phyloP scores from a whole-genome alignment of 108 stramenopile species.

The Stephanodiscus triporus region DNA sequence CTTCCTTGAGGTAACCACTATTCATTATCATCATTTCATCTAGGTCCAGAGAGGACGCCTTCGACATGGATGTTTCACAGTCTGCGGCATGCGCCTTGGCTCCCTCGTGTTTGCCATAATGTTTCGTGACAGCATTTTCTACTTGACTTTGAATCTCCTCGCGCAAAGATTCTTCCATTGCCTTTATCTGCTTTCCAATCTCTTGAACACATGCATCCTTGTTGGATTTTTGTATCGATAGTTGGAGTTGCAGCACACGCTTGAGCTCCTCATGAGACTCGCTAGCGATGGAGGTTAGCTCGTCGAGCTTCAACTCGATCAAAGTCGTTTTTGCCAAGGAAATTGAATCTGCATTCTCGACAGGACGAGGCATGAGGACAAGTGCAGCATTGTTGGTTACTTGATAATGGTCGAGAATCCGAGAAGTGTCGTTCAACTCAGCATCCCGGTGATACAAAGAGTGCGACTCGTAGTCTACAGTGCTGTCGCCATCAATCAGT shows the following conservation, averaged over 20 bases:
- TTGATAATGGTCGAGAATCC: slow-evolving; percentile 19
- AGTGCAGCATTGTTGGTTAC: slow-evolving; percentile 26
- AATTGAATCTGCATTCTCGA: not conserved
- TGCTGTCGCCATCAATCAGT: not conserved
- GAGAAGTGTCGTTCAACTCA: slow-evolving; percentile 23
- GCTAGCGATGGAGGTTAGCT: slow-evolving; percentile 18
- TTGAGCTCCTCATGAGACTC: slow-evolving; percentile 17
- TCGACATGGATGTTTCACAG: not conserved
- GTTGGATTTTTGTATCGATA: slow-evolving; percentile 14
- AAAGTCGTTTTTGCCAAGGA: not conserved
- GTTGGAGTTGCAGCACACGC: slow-evolving; percentile 15
- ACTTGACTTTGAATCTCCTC: slow-evolving; percentile 18
- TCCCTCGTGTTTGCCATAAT: not conserved
- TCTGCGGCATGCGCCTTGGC: not conserved
- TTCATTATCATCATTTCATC: not conserved
- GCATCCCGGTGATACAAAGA: slow-evolving; percentile 21
- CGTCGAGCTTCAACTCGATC: slow-evolving; percentile 22
- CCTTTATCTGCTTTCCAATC: slow-evolving; percentile 7
- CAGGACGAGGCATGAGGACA: slow-evolving; percentile 23
- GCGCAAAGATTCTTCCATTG: slow-evolving; percentile 10
- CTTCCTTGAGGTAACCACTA: not conserved
- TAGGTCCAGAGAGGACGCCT: not conserved
- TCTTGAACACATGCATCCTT: slow-evolving; percentile 5
- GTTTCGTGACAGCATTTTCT: not conserved
- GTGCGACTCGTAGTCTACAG: slow-evolving; percentile 19